phyloP scores from a whole-genome alignment of 2,329 filamentous ascomycete species.

The Teratosphaeria zuluensis region DNA sequence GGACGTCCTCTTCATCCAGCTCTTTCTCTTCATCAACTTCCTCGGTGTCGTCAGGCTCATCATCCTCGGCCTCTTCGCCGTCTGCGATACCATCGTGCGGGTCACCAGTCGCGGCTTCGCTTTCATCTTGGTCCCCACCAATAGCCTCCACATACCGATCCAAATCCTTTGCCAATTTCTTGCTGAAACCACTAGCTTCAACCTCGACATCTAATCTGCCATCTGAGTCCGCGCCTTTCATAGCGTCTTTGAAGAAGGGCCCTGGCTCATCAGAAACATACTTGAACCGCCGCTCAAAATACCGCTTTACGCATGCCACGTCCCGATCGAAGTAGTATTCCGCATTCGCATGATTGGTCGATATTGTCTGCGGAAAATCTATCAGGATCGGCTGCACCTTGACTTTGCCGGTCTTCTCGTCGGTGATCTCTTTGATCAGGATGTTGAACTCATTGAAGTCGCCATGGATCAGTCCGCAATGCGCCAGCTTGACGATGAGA shows the following conservation, averaged over 20 bases:
- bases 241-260: constrained; percentile 76
- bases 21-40: constrained; percentile 2
- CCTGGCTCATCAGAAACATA: constrained; percentile 75
- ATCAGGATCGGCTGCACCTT: constrained; percentile 74
- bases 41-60: constrained; percentile 7
- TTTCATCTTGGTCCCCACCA: constrained; percentile 42
- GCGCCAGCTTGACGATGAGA: constrained; percentile 73
- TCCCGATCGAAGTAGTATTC: constrained; percentile 97
- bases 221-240: constrained; percentile 59
- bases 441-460: constrained; percentile 99
- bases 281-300: constrained; percentile 80
- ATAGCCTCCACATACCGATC: constrained; percentile 76
- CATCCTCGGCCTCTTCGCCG: constrained; percentile 6
- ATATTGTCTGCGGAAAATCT: constrained; percentile 97
- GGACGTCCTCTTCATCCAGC: constrained; percentile 5
- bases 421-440: constrained; percentile 85
- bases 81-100: constrained; percentile 22
- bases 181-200: constrained; percentile 88
- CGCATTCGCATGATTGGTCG: constrained; percentile 84
- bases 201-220: constrained; percentile 76
- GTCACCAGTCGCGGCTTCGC: constrained; percentile 28
- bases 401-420: constrained; percentile 39
- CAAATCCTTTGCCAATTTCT: constrained; percentile 91
- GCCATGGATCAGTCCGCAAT: constrained; percentile 85
- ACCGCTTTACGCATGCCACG: constrained; percentile 88